Base-by-base conservation (phyloP, 257 asterid genomes). In the Capsicum rhomboideum region DNA sequence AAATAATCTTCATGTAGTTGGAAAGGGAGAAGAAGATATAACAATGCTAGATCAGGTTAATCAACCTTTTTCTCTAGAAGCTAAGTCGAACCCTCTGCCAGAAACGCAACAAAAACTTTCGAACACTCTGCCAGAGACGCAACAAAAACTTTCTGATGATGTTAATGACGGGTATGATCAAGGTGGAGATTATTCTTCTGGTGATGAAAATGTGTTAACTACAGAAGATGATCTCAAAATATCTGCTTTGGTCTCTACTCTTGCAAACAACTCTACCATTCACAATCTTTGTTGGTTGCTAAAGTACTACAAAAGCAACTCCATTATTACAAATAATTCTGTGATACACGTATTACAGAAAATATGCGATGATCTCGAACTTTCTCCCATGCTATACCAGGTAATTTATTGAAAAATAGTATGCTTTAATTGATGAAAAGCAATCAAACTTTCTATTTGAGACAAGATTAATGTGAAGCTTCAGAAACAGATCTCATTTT, bases 381-480 rank as follows among this genome's bases (percentile, higher is more conserved):
- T 94, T 52, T 88, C 97, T 87, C 98, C 99, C 78, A 91, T 94
- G 98, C 91, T 97, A 59, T 97, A 94, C 92, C 99, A 95, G 99
- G 98, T 96, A 90, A 80, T 69, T 49, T 77, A 26, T 50, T 78
- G 78, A 66, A 52, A 59, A 66, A 23, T 40, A 56, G 21, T 40
- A 44, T 79, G 42, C 18, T 49, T 54, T 28, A 34, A 26, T 75
- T 80, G 52, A 31, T 63, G 74, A 66, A 56, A 29, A 42, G 53
- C 16, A 21, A 84, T 42, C 79, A 71, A 42, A 40, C 11, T 26
- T 77, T 77, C 46, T 77, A n/a, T 44, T 28, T 42, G 67, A 17
- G 23, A 61, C 2, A 2, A 50, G 11, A 50, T 77, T 26, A 50
- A 50, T 77, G 50, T 82, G 64, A 74, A 66, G 12, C 63, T 67